A percentile compares a stretch with the other conserved stretches of the same genome.
Evolutionary conservation across 441 rosid species (phyloP).

Genomic region (Arabidopsis lyrata): DNA sequence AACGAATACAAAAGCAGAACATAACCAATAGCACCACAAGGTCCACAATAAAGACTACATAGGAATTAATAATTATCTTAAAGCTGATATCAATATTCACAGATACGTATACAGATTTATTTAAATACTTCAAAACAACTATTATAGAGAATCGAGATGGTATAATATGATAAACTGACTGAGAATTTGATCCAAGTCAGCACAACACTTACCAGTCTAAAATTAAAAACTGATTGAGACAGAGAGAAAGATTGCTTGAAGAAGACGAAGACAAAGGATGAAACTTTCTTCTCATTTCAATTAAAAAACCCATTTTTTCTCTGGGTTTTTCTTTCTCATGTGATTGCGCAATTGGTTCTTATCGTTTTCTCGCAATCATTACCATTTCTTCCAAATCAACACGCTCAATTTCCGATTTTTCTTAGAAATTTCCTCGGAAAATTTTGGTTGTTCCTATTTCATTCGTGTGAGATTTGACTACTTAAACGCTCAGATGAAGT

Average conservation of each 20-base stretch:
- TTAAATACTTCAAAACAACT: no score
- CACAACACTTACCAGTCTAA: slow-evolving; percentile 31
- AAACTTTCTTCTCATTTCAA: slow-evolving; percentile 24
- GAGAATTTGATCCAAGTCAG: no score
- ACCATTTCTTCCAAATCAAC: slow-evolving; percentile 22
- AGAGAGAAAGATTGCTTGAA: slow-evolving; percentile 36
- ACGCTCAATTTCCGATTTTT: slow-evolving; percentile 5
- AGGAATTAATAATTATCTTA: no score
- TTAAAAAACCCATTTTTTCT: background rate
- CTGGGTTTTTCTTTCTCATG: background rate
- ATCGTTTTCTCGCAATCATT: slow-evolving; percentile 27
- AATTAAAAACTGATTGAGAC: slow-evolving; percentile 30
- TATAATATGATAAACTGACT: no score
- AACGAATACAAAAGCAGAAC: no score
- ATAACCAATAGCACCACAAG: no score
- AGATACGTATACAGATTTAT: no score
- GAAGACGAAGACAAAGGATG: slow-evolving; percentile 33
- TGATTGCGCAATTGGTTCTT: slow-evolving; percentile 27
- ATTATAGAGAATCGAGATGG: no score
- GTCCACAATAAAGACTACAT: no score
- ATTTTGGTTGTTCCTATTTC: slow-evolving; percentile 21
- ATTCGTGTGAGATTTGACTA: slow-evolving; percentile 26
- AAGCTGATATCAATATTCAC: no score
- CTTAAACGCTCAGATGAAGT: slow-evolving; percentile 24
- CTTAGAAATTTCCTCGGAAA: slow-evolving; percentile 23